Conservation (phyloP, 345 rosid genomes). For the Tarenaya hassleriana region DNA sequence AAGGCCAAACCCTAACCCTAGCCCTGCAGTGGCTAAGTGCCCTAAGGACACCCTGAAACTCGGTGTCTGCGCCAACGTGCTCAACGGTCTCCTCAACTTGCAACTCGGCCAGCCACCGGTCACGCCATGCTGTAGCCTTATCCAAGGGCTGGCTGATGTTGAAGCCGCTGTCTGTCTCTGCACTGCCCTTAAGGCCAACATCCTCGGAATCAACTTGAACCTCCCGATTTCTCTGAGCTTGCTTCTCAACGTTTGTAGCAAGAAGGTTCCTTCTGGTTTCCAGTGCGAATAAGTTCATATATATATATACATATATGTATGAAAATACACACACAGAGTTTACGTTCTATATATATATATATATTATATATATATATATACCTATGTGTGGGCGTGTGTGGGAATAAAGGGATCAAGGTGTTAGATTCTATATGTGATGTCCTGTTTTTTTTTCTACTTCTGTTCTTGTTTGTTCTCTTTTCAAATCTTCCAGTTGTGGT, state of each 20-base stretch:
- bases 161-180: constrained; percentile 58
- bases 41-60: constrained; percentile 40
- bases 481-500: neutral
- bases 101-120: constrained; percentile 39
- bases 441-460: constrained; percentile 5
- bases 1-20: constrained; percentile 28
- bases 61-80: constrained; percentile 39
- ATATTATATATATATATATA: too few relatives aligned
- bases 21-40: constrained; percentile 24
- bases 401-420: too few relatives aligned
- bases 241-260: constrained; percentile 39
- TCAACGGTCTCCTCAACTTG: constrained; percentile 33
- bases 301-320: constrained; percentile 15
- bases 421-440: neutral
- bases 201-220: constrained; percentile 42
- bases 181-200: constrained; percentile 40
- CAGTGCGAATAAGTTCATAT: constrained; percentile 30
- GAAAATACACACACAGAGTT: constrained; percentile 13
- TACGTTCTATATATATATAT: constrained; percentile 6
- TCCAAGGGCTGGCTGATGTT: constrained; percentile 40
- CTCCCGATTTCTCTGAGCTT: constrained; percentile 38
- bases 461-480: constrained; percentile 7
- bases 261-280: constrained; percentile 31
- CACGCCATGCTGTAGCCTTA: constrained; percentile 36
- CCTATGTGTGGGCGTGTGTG: too few relatives aligned